Base-by-base conservation (phyloP, 495 filamentous ascomycete species). In the Penicillium pulvis region DNA sequence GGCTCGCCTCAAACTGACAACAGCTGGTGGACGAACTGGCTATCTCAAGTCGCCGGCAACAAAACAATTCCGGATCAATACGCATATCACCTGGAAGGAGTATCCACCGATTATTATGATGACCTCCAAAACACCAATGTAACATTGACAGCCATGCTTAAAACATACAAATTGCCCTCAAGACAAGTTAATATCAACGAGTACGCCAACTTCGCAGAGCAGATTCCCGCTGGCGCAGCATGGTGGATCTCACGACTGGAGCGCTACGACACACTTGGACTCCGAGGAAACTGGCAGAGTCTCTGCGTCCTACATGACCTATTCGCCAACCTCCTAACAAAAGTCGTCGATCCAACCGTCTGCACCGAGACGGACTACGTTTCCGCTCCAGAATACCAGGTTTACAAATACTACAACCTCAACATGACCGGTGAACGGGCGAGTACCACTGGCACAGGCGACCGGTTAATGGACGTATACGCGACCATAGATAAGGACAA, bases 391-490 rank as follows among this genome's bases (percentile, higher is more conserved):
- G 72, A 78, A 30, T 79, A 62, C 47, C 76, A 77, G 49, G 68
- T 79, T 6, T 80, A 80, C 55, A 66, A 75, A 19, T 80, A 79
- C 66, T 79, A 80, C 51, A 58, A 65, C 42, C 54, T 56, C 5
- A 71, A 71, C 17, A 77, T 78, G 75, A 74, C 70, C 0, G 75
- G 77, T 2, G 14, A 65, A 23, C 70, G 76, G 14, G 66, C 74
- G 20, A 65, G 59, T 1, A 72, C 72, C 11, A 48, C 55, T 12
- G 62, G 62, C 7, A 64, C 72, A 3, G 57, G 51, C 2, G 74
- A 78, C 47, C 57, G 63, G 5, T 51, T 65, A 11, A 63, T 77
- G 6, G 77, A 80, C 53, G 71, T 67, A 3, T 80, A 72, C 56
- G 70, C 77, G 1, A 65, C 61, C 0, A 49, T 63, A n/a, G 59